Evolutionary conservation across 768 basidiomycete genomes (phyloP).

Genomic region (Mycena metata): DNA sequence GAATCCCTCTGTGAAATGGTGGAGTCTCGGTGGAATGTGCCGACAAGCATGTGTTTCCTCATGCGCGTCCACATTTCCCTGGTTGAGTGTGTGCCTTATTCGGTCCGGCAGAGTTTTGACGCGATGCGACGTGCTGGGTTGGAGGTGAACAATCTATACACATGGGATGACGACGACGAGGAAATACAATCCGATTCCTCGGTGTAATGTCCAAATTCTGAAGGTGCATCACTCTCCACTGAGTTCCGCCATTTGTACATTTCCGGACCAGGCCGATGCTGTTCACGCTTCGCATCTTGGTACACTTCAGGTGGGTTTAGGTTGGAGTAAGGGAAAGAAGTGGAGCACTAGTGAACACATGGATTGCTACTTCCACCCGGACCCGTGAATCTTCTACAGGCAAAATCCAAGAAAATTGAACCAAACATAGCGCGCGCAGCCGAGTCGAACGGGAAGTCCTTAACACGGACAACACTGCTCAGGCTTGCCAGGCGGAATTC

Average conservation of each 20-base stretch:
- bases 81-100: not conserved
- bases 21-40: constrained; percentile 20
- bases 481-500: too few relatives aligned
- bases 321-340: not conserved
- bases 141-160: not conserved
- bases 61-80: not conserved
- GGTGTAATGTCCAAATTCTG: not conserved
- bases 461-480: too few relatives aligned
- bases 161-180: constrained; percentile 2
- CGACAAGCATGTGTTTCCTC: constrained; percentile 10
- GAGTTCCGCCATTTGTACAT: not conserved
- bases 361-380: too few relatives aligned
- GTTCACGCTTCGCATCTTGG: not conserved
- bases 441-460: too few relatives aligned
- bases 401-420: too few relatives aligned
- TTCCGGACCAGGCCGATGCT: not conserved
- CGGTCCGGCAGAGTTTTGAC: constrained; percentile 10
- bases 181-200: constrained; percentile 10
- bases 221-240: not conserved
- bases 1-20: constrained; percentile 4
- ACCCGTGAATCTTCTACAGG: too few relatives aligned
- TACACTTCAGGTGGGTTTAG: not conserved
- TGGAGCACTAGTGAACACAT: too few relatives aligned
- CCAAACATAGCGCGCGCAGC: too few relatives aligned
- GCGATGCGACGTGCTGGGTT: constrained; percentile 3